A percentile compares a stretch with the other conserved stretches of the same genome.
These are phyloP conservation scores for Pythium scleroteichum DNA, from an alignment of 352 stramenopile genomes.

Conservation along the genomic window DNA sequence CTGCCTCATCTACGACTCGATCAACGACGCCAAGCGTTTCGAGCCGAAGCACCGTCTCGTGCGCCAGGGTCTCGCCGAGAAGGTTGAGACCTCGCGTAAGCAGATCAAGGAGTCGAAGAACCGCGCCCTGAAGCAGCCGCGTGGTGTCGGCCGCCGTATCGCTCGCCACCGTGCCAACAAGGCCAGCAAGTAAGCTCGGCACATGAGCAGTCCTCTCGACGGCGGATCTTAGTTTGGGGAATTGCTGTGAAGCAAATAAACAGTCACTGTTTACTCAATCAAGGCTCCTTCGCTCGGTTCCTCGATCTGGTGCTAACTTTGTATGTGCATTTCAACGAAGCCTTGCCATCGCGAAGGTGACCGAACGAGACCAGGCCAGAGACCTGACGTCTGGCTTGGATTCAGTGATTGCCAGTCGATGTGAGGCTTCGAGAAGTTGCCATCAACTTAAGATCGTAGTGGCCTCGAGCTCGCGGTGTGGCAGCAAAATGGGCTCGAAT, in stretches of 20 bases:
- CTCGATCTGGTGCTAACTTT: constrained; percentile 1
- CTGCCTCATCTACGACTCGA: constrained; percentile 98
- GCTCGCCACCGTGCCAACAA: constrained; percentile 99
- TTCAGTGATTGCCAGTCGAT: no score
- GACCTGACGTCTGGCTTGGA: no score
- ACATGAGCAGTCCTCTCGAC: constrained; percentile 30
- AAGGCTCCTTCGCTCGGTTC: neutral
- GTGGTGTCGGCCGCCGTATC: constrained; percentile 97
- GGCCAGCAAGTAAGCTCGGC: constrained; percentile 90
- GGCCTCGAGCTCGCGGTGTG: no score
- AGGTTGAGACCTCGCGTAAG: constrained; percentile 98
- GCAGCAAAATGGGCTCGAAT: no score
- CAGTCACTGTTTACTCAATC: constrained; percentile 36
- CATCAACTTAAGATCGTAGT: no score
- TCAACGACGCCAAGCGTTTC: constrained; percentile 98
- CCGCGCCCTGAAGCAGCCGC: constrained; percentile 95
- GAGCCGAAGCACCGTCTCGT: constrained; percentile 98
- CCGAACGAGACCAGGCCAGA: no score
- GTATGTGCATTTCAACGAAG: no score
- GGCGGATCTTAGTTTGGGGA: constrained; percentile 30
- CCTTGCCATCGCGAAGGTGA: no score
- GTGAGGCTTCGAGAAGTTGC: no score
- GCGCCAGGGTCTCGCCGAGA: constrained; percentile 88
- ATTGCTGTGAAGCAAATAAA: constrained; percentile 38
- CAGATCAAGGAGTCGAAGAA: constrained; percentile 99